Percentiles rank a stretch among this genome's conserved stretches.
These are phyloP conservation scores for Blastobotrys illinoisensis DNA, from an alignment of 1,139 yeast genomes.

Conservation along the genomic window DNA sequence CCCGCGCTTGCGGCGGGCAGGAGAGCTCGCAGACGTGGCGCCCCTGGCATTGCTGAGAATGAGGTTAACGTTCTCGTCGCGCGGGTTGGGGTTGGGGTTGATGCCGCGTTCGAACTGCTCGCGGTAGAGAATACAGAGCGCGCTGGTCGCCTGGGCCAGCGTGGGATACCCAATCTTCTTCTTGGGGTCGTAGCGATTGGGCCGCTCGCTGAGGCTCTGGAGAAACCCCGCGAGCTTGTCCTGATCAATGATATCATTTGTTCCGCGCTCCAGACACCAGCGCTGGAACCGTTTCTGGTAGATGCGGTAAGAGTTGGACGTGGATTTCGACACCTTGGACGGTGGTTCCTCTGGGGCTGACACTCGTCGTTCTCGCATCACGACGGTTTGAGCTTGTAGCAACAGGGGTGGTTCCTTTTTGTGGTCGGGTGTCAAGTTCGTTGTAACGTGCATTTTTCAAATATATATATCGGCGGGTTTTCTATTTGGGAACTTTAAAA, in stretches of 20 bases:
- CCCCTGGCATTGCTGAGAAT: neutral
- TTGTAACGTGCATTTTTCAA: neutral
- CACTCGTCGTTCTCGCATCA: neutral
- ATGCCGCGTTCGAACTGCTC: neutral
- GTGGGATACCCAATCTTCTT: neutral
- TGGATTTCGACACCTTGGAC: neutral
- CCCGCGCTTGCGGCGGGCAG: neutral
- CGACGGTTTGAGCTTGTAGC: neutral
- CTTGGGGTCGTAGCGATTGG: neutral
- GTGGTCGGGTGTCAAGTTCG: neutral
- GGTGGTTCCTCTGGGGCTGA: neutral
- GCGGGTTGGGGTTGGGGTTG: neutral
- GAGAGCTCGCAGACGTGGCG: neutral
- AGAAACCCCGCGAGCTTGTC: neutral
- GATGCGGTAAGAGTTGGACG: neutral
- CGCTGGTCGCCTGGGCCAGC: neutral
- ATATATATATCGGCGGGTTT: neutral
- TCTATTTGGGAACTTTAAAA: neutral
- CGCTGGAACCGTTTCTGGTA: neutral
- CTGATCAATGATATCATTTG: neutral
- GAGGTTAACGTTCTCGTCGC: neutral
- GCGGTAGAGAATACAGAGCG: neutral
- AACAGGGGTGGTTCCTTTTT: neutral
- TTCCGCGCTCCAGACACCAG: neutral
- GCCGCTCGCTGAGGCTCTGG: neutral